These are phyloP conservation scores for Alnus rubra DNA, from an alignment of 306 rosid genomes.

Conservation along the genomic window DNA sequence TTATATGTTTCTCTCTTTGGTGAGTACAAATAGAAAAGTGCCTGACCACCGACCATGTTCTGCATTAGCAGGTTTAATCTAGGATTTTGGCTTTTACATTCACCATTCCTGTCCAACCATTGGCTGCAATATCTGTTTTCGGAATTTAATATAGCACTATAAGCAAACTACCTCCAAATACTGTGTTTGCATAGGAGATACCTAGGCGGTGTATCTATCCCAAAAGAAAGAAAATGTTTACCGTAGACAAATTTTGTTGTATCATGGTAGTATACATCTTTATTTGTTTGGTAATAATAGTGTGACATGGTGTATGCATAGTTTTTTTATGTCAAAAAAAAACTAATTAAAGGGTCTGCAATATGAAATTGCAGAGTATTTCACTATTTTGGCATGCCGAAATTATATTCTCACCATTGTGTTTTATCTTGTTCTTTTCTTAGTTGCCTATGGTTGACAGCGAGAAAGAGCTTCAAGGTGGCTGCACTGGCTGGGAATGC, in stretches of 20 bases:
- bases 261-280: background rate
- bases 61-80: background rate
- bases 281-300: background rate
- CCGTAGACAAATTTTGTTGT: background rate
- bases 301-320: background rate
- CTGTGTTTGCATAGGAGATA: background rate
- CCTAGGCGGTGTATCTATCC: too few species aligned
- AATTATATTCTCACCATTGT: slow-evolving; percentile 16
- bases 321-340: background rate
- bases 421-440: slow-evolving; percentile 15
- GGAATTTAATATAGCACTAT: background rate
- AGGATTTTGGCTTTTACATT: background rate
- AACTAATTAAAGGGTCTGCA: background rate
- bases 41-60: background rate
- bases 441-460: slow-evolving; percentile 39
- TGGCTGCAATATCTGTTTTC: background rate
- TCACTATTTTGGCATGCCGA: background rate
- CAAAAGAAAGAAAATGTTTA: background rate
- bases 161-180: background rate
- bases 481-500: background rate
- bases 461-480: slow-evolving; percentile 26
- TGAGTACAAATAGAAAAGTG: too few species aligned
- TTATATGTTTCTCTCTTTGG: background rate
- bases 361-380: background rate
- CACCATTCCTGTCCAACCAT: background rate